A percentile compares a stretch with the other conserved stretches of the same genome.
phyloP scores from a whole-genome alignment of 192 early-diverging fungal genomes.

The Funneliformis geosporum region DNA sequence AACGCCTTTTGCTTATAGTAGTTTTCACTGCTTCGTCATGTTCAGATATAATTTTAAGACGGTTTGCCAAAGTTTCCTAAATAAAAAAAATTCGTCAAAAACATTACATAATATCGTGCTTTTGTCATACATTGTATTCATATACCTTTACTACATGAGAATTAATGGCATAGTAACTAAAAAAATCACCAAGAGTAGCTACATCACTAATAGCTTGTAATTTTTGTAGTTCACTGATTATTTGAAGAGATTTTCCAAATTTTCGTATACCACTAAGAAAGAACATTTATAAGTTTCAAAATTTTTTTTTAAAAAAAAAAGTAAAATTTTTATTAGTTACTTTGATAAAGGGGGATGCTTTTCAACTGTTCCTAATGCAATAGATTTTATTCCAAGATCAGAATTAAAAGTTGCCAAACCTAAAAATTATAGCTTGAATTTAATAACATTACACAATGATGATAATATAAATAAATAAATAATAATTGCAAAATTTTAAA shows the following conservation, averaged over 20 bases:
- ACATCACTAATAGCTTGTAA: slow-evolving; percentile 40
- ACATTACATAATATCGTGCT: not conserved
- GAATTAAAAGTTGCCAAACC: slow-evolving; percentile 5
- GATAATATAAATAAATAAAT: not conserved
- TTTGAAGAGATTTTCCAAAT: slow-evolving; percentile 29
- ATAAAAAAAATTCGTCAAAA: not conserved
- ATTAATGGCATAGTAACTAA: slow-evolving; percentile 32
- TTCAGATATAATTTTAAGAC: slow-evolving; percentile 42
- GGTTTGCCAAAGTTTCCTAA: slow-evolving; percentile 39
- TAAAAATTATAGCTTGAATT: slow-evolving; percentile 1
- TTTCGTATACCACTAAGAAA: slow-evolving; percentile 22
- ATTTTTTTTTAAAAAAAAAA: not conserved
- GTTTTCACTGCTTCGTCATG: slow-evolving; percentile 42
- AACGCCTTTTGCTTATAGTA: slow-evolving; percentile 45
- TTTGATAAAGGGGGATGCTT: slow-evolving; percentile 28
- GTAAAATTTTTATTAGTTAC: not conserved
- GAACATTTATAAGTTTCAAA: not conserved
- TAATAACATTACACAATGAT: not conserved
- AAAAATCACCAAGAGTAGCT: slow-evolving; percentile 29
- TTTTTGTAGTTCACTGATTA: slow-evolving; percentile 37
- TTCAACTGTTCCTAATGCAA: slow-evolving; percentile 28
- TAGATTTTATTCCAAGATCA: slow-evolving; percentile 23
- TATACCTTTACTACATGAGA: slow-evolving; percentile 24
- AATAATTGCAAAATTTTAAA: too few relatives aligned
- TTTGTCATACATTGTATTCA: not conserved